Evolutionary conservation across 805 yeast species (phyloP), one percentile per base, ranked within the genome.

Genomic region (Teunomyces kruisii): DNA sequence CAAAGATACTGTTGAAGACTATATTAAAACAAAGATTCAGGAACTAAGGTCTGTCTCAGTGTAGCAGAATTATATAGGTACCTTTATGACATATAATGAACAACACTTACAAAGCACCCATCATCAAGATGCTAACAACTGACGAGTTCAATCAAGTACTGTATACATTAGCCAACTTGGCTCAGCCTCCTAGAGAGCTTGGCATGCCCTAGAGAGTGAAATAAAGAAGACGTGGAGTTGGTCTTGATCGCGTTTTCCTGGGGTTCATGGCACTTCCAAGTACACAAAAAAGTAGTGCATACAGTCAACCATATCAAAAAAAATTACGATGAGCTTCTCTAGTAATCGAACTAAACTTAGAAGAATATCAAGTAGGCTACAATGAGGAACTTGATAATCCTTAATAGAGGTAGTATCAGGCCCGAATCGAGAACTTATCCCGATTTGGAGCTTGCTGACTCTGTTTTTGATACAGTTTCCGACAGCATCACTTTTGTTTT

Each of bases 401-500:
- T 83, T 43, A 83, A 83, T 53, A 68, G 76, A 48, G 86, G 87
- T 4, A 60, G 58, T 14, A 68, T 86, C 12, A 49, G 56, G 19
- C 81, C 81, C 2, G 69, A 67, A 37, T 79, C 90, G 0, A 62
- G 69, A 36, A 76, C 84, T 2, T 84, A 77, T 40, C 92, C 92
- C 0, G 91, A 84, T 54, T 64, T 84, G 45, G 69, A 70, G n/a
- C 67, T 82, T 6, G 54, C 72, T 1, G 74, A 76, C 13, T 66
- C 86, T 1, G 76, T 70, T 9, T 88, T 88, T 56, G 96, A 89
- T 59, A 77, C 86, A 0, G 78, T 87, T 28, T 76, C 84, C 8
- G 94, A 88, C 59, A 78, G 87, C 44, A 72, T 89, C 31, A 81
- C 94, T 0, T 77, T 81, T 51, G 85, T 79, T 1, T 68, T 87